Percentiles rank a stretch among this genome's conserved stretches.
These are phyloP conservation scores for Cercophora newfieldiana DNA, from an alignment of 495 filamentous ascomycete genomes.

Conservation along the genomic window DNA sequence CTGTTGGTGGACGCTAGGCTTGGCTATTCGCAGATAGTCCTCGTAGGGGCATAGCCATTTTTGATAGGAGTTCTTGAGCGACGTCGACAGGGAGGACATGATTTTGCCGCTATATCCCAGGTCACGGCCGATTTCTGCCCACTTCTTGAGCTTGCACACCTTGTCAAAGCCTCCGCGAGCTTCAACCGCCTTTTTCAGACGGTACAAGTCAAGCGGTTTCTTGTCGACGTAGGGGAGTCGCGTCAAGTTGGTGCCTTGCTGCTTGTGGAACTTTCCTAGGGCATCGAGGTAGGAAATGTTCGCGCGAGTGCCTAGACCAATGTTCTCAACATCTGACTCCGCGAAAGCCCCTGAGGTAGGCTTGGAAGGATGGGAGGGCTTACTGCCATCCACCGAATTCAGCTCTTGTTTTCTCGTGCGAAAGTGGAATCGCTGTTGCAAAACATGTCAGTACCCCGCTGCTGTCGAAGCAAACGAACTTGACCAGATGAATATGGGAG, in stretches of 20 bases:
- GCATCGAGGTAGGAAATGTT: conserved; percentile 97
- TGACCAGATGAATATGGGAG: background rate
- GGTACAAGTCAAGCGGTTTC: conserved; percentile 92
- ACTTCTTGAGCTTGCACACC: conserved; percentile 97
- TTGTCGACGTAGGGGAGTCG: conserved; percentile 97
- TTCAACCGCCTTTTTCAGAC: conserved; percentile 95
- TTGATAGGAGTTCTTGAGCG: conserved; percentile 97
- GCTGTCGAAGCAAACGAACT: background rate
- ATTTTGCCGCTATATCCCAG: conserved; percentile 99
- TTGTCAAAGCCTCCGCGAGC: conserved; percentile 88
- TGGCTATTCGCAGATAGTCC: conserved; percentile 87
- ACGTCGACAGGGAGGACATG: conserved; percentile 99
- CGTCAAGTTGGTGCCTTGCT: conserved; percentile 90
- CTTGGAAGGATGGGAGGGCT: conserved; percentile 43
- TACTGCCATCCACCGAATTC: conserved; percentile 98
- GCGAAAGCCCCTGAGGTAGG: conserved; percentile 11
- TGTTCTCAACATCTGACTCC: conserved; percentile 16
- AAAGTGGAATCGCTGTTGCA: conserved; percentile 85
- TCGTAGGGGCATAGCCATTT: conserved; percentile 96
- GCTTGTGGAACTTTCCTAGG: conserved; percentile 93
- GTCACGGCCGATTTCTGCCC: conserved; percentile 97
- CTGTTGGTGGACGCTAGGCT: conserved; percentile 95
- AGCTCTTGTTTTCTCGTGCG: conserved; percentile 94
- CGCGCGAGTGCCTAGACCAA: conserved; percentile 74
- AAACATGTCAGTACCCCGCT: background rate